Percentiles rank a stretch among this genome's conserved stretches.
Evolutionary conservation across 106 monocot genomes (phyloP).

Genomic region (Allium cepa): DNA sequence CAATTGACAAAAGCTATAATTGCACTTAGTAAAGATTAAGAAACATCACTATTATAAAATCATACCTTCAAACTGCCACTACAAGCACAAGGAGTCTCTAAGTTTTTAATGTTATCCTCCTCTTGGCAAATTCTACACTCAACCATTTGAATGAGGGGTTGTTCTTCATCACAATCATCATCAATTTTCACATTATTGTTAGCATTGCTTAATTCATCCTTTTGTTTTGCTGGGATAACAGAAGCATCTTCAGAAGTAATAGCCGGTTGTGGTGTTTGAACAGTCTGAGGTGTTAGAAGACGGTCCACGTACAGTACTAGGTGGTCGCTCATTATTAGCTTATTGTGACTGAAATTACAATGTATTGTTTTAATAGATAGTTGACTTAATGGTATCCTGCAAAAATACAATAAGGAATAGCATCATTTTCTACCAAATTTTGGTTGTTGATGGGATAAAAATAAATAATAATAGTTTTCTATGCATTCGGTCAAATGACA

Average conservation of each 20-base stretch:
- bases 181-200: conserved; percentile 7
- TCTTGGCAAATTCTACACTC: conserved; percentile 99
- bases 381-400: too few relatives aligned
- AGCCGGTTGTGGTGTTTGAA: conserved; percentile 2
- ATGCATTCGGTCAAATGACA: too few relatives aligned
- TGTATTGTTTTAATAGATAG: too few relatives aligned
- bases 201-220: neutral
- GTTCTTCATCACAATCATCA: conserved; percentile 34
- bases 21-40: too few relatives aligned
- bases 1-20: too few relatives aligned
- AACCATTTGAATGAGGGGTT: conserved; percentile 56
- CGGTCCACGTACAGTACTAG: conserved; percentile 20
- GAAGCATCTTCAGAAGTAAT: conserved; percentile 8
- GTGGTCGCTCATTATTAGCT: conserved; percentile 14
- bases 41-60: neutral
- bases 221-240: neutral
- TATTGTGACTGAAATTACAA: too few relatives aligned
- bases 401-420: too few relatives aligned
- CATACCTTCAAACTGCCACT: conserved; percentile 89
- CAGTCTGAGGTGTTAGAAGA: conserved; percentile 4
- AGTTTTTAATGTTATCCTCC: conserved; percentile 75
- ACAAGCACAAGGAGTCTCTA: conserved; percentile 88
- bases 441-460: too few relatives aligned
- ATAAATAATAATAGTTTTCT: too few relatives aligned
- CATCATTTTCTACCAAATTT: too few relatives aligned